Percentiles rank a stretch among this genome's conserved stretches.
Evolutionary conservation across 2,329 filamentous ascomycete genomes (phyloP).

Genomic region (Epichloe gansuensis): DNA sequence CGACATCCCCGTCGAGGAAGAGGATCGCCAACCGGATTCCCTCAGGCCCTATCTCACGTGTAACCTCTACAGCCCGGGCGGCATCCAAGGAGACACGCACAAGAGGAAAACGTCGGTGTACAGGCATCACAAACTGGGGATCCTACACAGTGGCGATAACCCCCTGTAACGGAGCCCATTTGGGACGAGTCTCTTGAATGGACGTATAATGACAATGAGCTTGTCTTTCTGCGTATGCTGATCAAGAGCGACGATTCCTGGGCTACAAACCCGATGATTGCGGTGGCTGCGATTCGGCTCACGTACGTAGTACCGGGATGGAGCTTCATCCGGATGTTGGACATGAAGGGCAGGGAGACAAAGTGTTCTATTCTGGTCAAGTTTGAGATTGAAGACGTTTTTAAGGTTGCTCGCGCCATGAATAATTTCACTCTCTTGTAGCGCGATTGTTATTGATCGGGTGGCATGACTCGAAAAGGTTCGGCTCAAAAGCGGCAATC

Average conservation of each 20-base stretch:
- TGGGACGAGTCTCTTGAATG: slow-evolving; percentile 57
- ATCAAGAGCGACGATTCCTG: slow-evolving; percentile 57
- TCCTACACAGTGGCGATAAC: slow-evolving; percentile 46
- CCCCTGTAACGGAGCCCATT: slow-evolving; percentile 47
- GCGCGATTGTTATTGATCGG: no score
- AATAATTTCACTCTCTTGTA: no score
- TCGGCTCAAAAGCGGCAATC: no score
- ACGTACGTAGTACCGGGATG: slow-evolving; percentile 44
- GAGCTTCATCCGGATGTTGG: slow-evolving; percentile 53
- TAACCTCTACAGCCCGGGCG: slow-evolving; percentile 46
- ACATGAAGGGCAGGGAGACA: slow-evolving; percentile 52
- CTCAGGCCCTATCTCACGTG: slow-evolving; percentile 56
- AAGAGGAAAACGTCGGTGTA: slow-evolving; percentile 53
- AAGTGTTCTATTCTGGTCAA: slow-evolving; percentile 48
- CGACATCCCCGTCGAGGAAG: slow-evolving; percentile 41
- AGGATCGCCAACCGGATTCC: slow-evolving; percentile 35
- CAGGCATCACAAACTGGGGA: slow-evolving; percentile 43
- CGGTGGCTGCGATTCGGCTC: slow-evolving; percentile 47
- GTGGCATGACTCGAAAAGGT: not conserved
- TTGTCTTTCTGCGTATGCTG: slow-evolving; percentile 51
- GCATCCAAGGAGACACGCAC: slow-evolving; percentile 32
- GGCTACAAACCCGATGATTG: slow-evolving; percentile 48
- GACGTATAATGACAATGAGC: slow-evolving; percentile 55
- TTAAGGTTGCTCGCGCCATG: slow-evolving; percentile 12
- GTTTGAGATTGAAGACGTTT: slow-evolving; percentile 40